Base-by-base conservation (phyloP, 805 yeast species). In the Pichia occidentalis region DNA sequence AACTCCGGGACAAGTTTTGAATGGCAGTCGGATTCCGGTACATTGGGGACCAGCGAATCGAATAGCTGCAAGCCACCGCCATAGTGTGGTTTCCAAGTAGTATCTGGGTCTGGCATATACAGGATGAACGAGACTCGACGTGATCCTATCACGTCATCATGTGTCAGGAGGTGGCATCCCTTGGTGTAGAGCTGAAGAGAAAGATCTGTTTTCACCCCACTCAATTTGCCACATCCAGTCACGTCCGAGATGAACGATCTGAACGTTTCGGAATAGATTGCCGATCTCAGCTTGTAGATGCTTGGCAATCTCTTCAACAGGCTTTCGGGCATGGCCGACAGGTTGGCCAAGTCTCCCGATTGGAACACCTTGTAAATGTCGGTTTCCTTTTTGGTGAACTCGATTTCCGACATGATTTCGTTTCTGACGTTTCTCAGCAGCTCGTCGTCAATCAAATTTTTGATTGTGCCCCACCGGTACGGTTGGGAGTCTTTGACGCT, bases 111-210 rank as follows among this genome's bases (percentile, higher is more conserved):
- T 0, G 97, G 95, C 57, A 92, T 63, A 57, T 92, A 92, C 36
- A 94, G 65, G 46, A 94, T 94, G 54, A 88, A 92, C 50, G 95
- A 84, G 22, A 92, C 88, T 42, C 97, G 68, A 56, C 99, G 70
- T 1, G 95, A 80, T 1, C 97, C 98, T 56, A 92, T 92, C 23
- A 92, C 98, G 58, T 92, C 99, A 61, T 92, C 99, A 57, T 92
- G 99, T 4, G 95, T 86, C 45, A 92, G 67, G 40, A 92, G 65
- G 61, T 92, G 99, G 54, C 97, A 92, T 2, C 96, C 94, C 51
- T 85, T 84, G 34, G 82, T 80, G 58, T 92, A 92, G 3, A 94
- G 80, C 55, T 92, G 90, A 48, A 92, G 75, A 44, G 94, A 80
- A 79, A 92, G 80, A 56, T 92, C 99, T 25, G 94, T 87, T 57